phyloP scores from a whole-genome alignment of 441 rosid species.

The Breynia disticha region DNA sequence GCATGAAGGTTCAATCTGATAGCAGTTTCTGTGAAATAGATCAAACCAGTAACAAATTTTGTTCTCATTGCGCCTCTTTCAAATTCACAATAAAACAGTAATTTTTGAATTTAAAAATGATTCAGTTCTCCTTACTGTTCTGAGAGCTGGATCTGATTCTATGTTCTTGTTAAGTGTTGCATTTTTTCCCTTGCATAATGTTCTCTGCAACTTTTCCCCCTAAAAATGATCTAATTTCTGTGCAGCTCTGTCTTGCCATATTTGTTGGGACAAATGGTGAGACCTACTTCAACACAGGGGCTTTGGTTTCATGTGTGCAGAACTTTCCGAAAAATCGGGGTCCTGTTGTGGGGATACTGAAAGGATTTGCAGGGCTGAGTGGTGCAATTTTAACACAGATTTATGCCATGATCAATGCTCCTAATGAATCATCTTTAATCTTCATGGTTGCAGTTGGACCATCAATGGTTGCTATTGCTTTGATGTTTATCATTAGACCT shows the following conservation, averaged over 20 bases:
- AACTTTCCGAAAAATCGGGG: constrained; percentile 91
- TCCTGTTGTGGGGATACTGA: constrained; percentile 83
- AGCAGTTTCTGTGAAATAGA: too few species aligned
- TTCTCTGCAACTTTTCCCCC: too few species aligned
- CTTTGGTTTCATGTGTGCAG: constrained; percentile 81
- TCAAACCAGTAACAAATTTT: too few species aligned
- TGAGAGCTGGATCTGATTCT: too few species aligned
- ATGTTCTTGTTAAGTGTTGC: constrained; percentile 25
- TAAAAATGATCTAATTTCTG: background rate
- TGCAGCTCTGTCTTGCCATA: constrained; percentile 74
- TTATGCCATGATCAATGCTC: constrained; percentile 45
- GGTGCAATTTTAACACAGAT: constrained; percentile 85
- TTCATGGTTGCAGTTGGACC: constrained; percentile 83
- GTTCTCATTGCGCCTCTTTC: too few species aligned
- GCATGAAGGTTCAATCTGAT: too few species aligned
- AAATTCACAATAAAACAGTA: too few species aligned
- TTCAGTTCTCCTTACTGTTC: too few species aligned
- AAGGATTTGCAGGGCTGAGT: constrained; percentile 86
- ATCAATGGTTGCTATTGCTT: constrained; percentile 41
- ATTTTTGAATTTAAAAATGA: too few species aligned
- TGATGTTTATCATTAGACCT: constrained; percentile 70
- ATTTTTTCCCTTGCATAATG: too few species aligned
- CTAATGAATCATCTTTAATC: constrained; percentile 55
- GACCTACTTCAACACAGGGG: constrained; percentile 84
- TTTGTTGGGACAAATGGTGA: constrained; percentile 85